Evolutionary conservation across 345 rosid genomes (phyloP), one percentile per base, ranked within the genome.

Genomic region (Luvunga scandens): DNA sequence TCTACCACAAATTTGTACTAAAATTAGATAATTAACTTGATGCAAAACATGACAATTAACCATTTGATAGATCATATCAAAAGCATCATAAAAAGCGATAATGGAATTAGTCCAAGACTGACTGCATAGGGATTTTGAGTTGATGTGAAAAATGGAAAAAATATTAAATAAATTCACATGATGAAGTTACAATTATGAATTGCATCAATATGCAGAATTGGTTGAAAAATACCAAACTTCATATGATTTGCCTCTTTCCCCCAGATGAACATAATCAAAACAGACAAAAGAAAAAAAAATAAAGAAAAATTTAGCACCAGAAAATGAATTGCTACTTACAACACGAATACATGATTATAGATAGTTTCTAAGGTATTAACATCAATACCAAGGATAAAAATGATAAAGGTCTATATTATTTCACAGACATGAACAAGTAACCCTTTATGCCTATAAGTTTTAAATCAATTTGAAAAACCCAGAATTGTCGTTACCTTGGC

Each of bases 401-500:
- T 27, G 59, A 30, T 19, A 7, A 18, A 72, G 14, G 25, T 59
- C 18, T 14, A 73, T 14, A 25, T 50, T 50, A 33, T 33, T 50
- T 53, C 28, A 36, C 79, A n/a, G 56, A 24, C 18, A 53, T 13
- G 18, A 63, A 38, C 53, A 70, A 62, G 21, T 33, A 69, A 42
- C 16, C 68, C 69, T 6, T 34, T 21, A 59, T n/a, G 6, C 38
- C 71, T 1, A 59, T 3, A 39, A 74, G 59, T 5, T 48, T 10
- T 9, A 77, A 66, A 39, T 27, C 33, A 71, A 69, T 45, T 42
- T 1, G 28, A 57, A 62, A 82, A 60, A 53, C 63, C 38, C 24
- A 60, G 18, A 76, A 71, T 34, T 56, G 56, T 55, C n/a, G 80
- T 77, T 85, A 94, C 99, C 99, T 91, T 94, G 1, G 98, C 97